phyloP scores from a whole-genome alignment of 345 rosid genomes.

The Ailanthus altissimus region DNA sequence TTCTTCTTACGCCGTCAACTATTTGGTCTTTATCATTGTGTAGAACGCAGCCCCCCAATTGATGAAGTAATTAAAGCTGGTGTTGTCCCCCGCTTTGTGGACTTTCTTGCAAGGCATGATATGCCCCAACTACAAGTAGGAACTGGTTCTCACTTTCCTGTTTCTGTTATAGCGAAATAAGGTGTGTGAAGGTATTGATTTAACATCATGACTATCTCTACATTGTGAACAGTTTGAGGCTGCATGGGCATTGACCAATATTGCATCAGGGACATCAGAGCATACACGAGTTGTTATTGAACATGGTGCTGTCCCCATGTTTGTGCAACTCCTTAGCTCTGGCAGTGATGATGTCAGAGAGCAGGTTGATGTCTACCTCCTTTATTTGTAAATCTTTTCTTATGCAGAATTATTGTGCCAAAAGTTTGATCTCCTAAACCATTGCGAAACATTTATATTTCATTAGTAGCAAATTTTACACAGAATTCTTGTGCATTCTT shows the following conservation, averaged over 20 bases:
- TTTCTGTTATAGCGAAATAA: constrained; percentile 14
- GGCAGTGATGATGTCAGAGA: constrained; percentile 85
- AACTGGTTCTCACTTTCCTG: constrained; percentile 13
- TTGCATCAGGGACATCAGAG: constrained; percentile 89
- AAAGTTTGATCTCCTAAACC: background rate
- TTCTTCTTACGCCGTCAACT: background rate
- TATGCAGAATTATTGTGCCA: background rate
- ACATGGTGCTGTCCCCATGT: constrained; percentile 75
- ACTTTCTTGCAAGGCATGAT: constrained; percentile 78
- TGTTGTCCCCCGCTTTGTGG: constrained; percentile 76
- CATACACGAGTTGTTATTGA: constrained; percentile 83
- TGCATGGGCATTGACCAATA: constrained; percentile 91
- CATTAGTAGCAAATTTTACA: background rate
- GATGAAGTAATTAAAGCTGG: constrained; percentile 85
- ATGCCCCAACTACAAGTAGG: constrained; percentile 72
- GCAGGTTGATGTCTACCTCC: constrained; percentile 50
- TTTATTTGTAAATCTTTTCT: background rate
- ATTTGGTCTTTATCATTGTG: constrained; percentile 22
- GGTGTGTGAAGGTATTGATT: constrained; percentile 7
- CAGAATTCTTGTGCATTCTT: background rate
- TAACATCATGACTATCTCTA: constrained; percentile 17
- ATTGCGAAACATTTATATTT: constrained; percentile 3
- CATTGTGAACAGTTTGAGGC: constrained; percentile 68
- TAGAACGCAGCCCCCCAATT: constrained; percentile 87
- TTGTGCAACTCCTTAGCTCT: constrained; percentile 79